Conservation (phyloP, 306 rosid genomes). For the Cicer bijugum region DNA sequence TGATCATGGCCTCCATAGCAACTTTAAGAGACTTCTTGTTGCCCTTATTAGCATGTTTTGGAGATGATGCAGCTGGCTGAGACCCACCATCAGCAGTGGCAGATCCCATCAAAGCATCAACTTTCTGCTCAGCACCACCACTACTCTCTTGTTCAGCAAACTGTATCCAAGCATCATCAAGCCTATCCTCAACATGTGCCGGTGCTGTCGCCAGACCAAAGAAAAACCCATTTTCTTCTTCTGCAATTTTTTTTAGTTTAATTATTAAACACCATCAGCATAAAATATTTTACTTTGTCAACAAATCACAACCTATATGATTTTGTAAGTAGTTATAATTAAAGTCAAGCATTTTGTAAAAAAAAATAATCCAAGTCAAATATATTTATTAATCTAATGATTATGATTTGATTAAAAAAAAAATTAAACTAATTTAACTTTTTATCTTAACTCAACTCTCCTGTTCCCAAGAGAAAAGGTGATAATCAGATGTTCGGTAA, state of each 20-base stretch:
- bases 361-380: too few species aligned
- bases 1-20: slow-evolving; percentile 91
- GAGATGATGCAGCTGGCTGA: slow-evolving; percentile 53
- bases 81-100: slow-evolving; percentile 84
- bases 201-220: slow-evolving; percentile 97
- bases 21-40: slow-evolving; percentile 71
- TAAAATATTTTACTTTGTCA: too few species aligned
- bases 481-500: too few species aligned
- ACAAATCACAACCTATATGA: too few species aligned
- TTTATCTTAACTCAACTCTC: too few species aligned
- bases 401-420: too few species aligned
- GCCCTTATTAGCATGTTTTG: slow-evolving; percentile 18
- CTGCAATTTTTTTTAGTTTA: slow-evolving; percentile 46
- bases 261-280: too few species aligned
- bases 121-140: slow-evolving; percentile 50
- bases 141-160: slow-evolving; percentile 69
- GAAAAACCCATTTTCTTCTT: slow-evolving; percentile 69
- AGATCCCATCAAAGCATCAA: slow-evolving; percentile 68
- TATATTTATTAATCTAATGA: too few species aligned
- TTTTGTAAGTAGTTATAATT: too few species aligned
- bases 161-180: slow-evolving; percentile 92
- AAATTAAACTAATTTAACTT: too few species aligned
- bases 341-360: too few species aligned
- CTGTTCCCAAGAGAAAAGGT: too few species aligned
- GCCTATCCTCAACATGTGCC: slow-evolving; percentile 91